Base-by-base conservation (phyloP, 2,329 filamentous ascomycete genomes). In the Sclerotinia sclerotiorum region DNA sequence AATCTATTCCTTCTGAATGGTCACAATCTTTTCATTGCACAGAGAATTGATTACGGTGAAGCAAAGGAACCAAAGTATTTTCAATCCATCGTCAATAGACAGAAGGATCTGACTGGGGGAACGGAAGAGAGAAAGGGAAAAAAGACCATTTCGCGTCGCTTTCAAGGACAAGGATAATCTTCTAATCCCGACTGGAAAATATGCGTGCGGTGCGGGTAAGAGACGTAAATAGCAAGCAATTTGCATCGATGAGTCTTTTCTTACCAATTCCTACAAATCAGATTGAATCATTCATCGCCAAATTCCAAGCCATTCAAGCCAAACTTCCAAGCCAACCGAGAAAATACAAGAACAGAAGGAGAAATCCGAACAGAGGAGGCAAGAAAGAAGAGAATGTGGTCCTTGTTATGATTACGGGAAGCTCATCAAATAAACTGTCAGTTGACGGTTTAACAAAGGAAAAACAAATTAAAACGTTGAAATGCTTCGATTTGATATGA, bases 211-310 rank as follows among this genome's bases (percentile, higher is more conserved):
- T 56, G 32, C n/a, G 54, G 32, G 10, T n/a, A 56, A 52, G 11
- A 52, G 54, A 35, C 35, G 32, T 39, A 11, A 19, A 35, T 35
- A 19, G 35, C 55, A 58, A 58, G 55, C 55, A 57, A 57, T 42
- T n/a, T 58, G 56, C 56, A 44, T 60, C 56, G 39, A 29, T 29
- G 56, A 60, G 56, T 60, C 56, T 60, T 60, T 44, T 44, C 27
- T 35, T 29, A 27, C 5, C 17, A 44, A 27, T 44, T 27, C 42
- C 56, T 44, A 44, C 56, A 46, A 60, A 46, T 60, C 56, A 60
- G 4, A 29, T 60, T 2, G 24, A 44, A 42, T 1, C 15, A 44
- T 58, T 27, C 55, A 44, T 58, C 21, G 15, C 55, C 55, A 57
- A 19, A 15, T 24, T 5, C 32, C 27, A n/a, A 27, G 39, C 56